phyloP scores from a whole-genome alignment of 2,329 filamentous ascomycete genomes.

The Alternaria consortialis region DNA sequence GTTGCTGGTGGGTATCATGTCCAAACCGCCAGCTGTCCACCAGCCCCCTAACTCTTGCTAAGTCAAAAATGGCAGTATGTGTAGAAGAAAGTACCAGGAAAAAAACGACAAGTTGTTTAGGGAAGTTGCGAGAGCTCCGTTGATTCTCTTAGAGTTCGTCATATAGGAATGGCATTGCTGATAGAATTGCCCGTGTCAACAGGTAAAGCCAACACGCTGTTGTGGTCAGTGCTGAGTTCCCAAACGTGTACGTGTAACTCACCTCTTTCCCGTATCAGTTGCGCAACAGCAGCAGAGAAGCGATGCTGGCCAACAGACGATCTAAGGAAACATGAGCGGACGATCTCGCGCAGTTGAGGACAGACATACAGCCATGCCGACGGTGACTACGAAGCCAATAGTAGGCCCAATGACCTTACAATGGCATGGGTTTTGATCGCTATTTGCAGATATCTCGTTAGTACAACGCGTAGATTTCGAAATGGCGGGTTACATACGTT shows the following conservation, averaged over 20 bases:
- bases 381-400: conserved; percentile 59
- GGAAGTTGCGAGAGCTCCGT: neutral
- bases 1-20: conserved; percentile 8
- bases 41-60: conserved; percentile 1
- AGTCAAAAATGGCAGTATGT: neutral
- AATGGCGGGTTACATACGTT: conserved; percentile 38
- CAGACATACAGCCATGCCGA: conserved; percentile 60
- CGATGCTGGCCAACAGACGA: conserved; percentile 64
- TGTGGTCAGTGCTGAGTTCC: conserved; percentile 24
- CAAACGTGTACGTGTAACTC: conserved; percentile 29
- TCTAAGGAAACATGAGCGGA: conserved; percentile 41
- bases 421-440: conserved; percentile 65
- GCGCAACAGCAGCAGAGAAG: conserved; percentile 66
- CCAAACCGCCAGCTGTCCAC: conserved; percentile 4
- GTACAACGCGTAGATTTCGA: neutral
- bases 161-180: conserved; percentile 58
- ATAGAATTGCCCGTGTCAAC: conserved; percentile 62
- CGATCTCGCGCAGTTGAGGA: conserved; percentile 15
- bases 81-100: neutral
- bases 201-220: conserved; percentile 61
- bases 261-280: conserved; percentile 64
- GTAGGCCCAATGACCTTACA: conserved; percentile 67
- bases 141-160: conserved; percentile 35
- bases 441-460: conserved; percentile 37
- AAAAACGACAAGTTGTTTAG: neutral